Evolutionary conservation across 1,284 basidiomycete genomes (phyloP).

Genomic region (Ceraceosorus bombacis): DNA sequence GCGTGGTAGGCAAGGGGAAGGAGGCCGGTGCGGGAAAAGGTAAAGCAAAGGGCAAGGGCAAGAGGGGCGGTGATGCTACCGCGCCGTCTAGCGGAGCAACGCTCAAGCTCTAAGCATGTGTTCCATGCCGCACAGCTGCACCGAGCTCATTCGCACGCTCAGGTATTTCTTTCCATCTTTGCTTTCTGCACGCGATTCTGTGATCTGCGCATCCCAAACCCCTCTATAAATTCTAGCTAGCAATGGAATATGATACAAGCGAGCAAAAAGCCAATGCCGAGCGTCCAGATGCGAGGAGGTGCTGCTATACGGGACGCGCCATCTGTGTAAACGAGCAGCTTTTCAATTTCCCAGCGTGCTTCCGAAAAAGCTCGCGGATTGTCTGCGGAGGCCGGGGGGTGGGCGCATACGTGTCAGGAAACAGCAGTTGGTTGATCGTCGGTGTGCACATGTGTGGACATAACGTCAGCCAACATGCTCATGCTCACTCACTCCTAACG

Average conservation of each 20-base stretch:
- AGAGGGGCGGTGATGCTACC: conserved; percentile 6
- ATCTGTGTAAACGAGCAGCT: conserved; percentile 27
- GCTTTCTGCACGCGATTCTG: no score
- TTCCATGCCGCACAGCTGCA: no score
- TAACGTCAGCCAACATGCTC: conserved; percentile 5
- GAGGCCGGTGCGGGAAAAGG: conserved; percentile 20
- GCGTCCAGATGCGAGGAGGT: no score
- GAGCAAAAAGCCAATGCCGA: no score
- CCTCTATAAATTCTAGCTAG: no score
- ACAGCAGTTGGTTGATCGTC: not conserved
- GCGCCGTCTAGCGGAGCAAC: no score
- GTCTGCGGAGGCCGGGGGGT: conserved; percentile 2
- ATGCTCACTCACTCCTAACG: conserved; percentile 19
- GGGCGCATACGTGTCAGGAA: not conserved
- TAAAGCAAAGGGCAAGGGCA: conserved; percentile 13
- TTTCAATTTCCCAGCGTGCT: conserved; percentile 39
- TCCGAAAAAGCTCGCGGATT: conserved; percentile 24
- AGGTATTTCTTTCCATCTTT: no score
- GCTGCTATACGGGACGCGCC: no score
- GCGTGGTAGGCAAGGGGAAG: not conserved
- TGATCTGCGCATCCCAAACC: no score
- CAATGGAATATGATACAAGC: no score
- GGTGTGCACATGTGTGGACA: not conserved
- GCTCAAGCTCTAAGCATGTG: no score
- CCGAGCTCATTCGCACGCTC: no score